Base-by-base conservation (phyloP, 2,329 filamentous ascomycete species). In the Phyllosticta citriasiana region DNA sequence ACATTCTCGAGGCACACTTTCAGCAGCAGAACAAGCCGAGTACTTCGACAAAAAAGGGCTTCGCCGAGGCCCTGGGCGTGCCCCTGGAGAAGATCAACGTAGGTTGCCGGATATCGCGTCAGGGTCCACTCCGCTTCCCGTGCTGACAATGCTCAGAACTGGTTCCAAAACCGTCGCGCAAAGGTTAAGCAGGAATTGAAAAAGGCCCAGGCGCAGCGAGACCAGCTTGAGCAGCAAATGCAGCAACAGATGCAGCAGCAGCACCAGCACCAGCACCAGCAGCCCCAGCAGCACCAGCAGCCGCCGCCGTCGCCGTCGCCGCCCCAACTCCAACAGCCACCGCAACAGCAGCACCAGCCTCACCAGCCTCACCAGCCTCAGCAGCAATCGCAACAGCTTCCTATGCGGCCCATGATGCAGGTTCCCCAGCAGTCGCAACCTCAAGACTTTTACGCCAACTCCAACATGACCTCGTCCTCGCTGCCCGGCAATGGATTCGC, bases 31-130 rank as follows among this genome's bases (percentile, higher is more conserved):
- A 72, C 64, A 81, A 81, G 71, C 79, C 79, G 30, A 79, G 73
- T 65, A 81, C 79, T 47, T 74, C 70, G 67, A 76, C 74, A 51
- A 81, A 81, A 70, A 80, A 79, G 70, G 73, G 73, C 53, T 80
- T 80, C 63, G 78, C 79, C 52, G 74, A 78, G 63, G 67, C 68
- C 22, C 71, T 81, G 27, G 73, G 74, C 55, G 78, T 80, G 27
- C 77, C 79, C 40, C 69, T 81, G 61, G 79, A 81, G 69, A 81
- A 81, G 72, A 78, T 81, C 69, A 81, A 81, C 65, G 78, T 80
- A 68, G 70, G 78, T 76, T 35, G 47, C 26, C 58, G 30, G 22
- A 53, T 55, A 27, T 52, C 33, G 16, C 56, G 55, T 35, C 40
- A 52, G 40, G 35, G 59, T 55, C 30, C 22, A 16, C 22, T 56